Evolutionary conservation across 2,329 filamentous ascomycete genomes (phyloP), one percentile per base, ranked within the genome.

Genomic region (Pseudogymnoascus sp.): DNA sequence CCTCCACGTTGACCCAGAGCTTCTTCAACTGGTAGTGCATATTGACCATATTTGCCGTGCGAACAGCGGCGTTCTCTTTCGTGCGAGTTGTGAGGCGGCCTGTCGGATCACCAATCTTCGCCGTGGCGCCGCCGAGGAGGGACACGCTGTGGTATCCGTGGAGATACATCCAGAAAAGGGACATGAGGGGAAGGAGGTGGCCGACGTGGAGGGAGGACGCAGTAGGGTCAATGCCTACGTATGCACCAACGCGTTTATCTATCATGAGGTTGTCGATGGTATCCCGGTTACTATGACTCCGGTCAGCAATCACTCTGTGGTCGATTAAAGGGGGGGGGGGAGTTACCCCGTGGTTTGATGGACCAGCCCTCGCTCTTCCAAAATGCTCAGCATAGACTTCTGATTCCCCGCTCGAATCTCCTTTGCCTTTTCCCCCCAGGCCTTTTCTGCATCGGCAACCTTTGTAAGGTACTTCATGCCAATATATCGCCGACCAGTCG

Each of bases 201-300:
- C 90, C 90, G 54, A 94, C 78, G 69, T 95, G 90, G 63, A 94
- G 77, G 2, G 90, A 94, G 61, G 84, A 78, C 12, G 89, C 89
- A 0, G 90, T 94, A 4, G 90, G 89, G 70, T 95, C 90, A 69
- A 94, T 84, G 67, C 90, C 90, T 60, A 90, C 87, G 69, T 95
- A 95, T 63, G 83, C 86, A 64, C 86, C 87, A 67, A 91, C 83
- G 64, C 86, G 80, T 70, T 86, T 86, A 25, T 76, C 72, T 4
- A 79, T 81, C 76, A 94, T 81, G 20, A 89, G 77, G 65, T 81
- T 79, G 59, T 85, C 81, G 68, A 93, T 80, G 47, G 78, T 77
- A 41, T 81, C 73, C 61, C 80, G 75, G 25, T 58, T 50, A 30
- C 61, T 72, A 41, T 58, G 64, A 30, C n/a, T 62, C n/a, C 37